These are phyloP conservation scores for Fusarium tupiense DNA, from an alignment of 2,329 filamentous ascomycete species.

Conservation along the genomic window DNA sequence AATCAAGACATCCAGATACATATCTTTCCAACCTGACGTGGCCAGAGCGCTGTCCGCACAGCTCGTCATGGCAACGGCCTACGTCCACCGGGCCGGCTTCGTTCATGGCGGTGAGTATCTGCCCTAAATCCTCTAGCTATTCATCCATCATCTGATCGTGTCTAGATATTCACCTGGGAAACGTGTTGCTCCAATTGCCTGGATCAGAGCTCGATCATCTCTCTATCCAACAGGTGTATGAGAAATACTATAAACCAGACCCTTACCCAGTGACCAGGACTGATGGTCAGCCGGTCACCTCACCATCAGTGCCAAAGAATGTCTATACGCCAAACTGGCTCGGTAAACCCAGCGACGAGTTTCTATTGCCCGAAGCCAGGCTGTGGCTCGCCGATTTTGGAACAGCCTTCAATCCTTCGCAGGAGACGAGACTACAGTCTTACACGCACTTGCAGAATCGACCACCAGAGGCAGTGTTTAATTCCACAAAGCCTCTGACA, in stretches of 20 bases:
- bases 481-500: fast-evolving
- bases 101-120: background rate
- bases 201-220: background rate
- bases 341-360: background rate
- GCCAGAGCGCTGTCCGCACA: background rate
- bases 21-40: fast-evolving
- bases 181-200: background rate
- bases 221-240: background rate
- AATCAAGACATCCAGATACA: fast-evolving
- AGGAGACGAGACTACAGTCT: fast-evolving
- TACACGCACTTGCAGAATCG: fast-evolving
- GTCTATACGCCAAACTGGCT: background rate
- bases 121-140: fast-evolving
- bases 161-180: background rate
- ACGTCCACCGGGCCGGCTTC: background rate
- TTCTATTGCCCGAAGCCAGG: background rate
- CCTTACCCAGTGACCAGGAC: background rate
- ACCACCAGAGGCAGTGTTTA: fast-evolving
- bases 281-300: background rate
- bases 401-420: background rate
- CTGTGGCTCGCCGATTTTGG: background rate
- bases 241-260: background rate
- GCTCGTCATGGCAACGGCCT: background rate
- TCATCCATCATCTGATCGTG: fast-evolving
- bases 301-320: background rate